Evolutionary conservation across 2,329 filamentous ascomycete species (phyloP).

Genomic region (Tympanopsis confertula): DNA sequence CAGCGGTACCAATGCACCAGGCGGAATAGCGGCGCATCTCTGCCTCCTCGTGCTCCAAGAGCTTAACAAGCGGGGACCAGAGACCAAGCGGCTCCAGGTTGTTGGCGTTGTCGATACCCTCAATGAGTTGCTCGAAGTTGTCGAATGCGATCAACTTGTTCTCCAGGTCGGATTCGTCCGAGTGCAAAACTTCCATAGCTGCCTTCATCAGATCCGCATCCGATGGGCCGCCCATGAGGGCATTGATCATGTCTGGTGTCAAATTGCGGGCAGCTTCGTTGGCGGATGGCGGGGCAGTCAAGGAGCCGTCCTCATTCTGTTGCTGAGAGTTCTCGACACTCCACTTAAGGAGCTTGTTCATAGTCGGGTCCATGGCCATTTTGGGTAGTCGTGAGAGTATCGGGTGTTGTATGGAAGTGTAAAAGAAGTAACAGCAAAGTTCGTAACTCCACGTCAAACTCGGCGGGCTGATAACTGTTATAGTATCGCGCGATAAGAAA

Average conservation of each 20-base stretch:
- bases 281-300: slow-evolving; percentile 11
- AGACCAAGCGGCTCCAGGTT: slow-evolving; percentile 70
- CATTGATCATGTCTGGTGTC: slow-evolving; percentile 58
- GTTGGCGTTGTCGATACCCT: slow-evolving; percentile 92
- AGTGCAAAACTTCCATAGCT: slow-evolving; percentile 66
- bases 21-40: slow-evolving; percentile 76
- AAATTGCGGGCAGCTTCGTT: slow-evolving; percentile 28
- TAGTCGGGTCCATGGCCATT: slow-evolving; percentile 42
- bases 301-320: neutral
- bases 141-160: slow-evolving; percentile 78
- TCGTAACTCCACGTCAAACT: too few species aligned
- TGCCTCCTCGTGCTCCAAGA: slow-evolving; percentile 54
- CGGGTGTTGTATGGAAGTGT: neutral
- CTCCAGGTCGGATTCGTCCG: slow-evolving; percentile 52
- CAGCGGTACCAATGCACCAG: slow-evolving; percentile 89
- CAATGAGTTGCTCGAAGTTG: slow-evolving; percentile 87
- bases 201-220: slow-evolving; percentile 88
- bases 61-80: slow-evolving; percentile 69
- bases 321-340: slow-evolving; percentile 36
- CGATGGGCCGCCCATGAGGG: slow-evolving; percentile 71
- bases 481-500: too few species aligned
- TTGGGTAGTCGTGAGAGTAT: slow-evolving; percentile 2
- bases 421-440: too few species aligned
- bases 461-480: too few species aligned
- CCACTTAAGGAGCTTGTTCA: slow-evolving; percentile 76